Base-by-base conservation (phyloP, 129 eudicot genomes). In the Pulicaria dysenterica region DNA sequence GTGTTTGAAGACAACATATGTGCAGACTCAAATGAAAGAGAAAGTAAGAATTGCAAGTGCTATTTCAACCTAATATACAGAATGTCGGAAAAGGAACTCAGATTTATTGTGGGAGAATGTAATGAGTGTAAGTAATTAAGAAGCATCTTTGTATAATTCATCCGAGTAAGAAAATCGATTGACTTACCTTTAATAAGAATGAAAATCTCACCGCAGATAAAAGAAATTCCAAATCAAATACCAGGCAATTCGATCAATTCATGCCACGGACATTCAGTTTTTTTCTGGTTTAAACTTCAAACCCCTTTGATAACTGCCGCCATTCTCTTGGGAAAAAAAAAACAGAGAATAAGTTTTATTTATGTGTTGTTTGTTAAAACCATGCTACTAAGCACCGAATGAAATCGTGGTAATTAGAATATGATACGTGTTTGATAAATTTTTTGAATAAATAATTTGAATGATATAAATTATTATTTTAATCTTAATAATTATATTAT, bases 271-370 rank as follows among this genome's bases (percentile, higher is more conserved):
- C 36, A 60, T 48, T 61, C 9, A 10, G 51, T 54, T 17, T 5
- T 37, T 59, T 59, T 59, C 45, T 3, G 7, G 3, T 34, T 3
- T 0, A 8, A 36, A 31, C 54, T 56, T 57, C 14, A 4, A 34
- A 73, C 50, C n/a, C 1, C 10, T 38, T 73, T 53, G 42, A 39
- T 61, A 73, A 73, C 78, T 62, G 78, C 62, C 71, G 78, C 78
- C 59, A 60, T 46, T 24, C 2, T 24, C 3, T 45, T 11, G 58
- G n/a, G n/a, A 48, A 31, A 13, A 36, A 14, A 6, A 42, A 19
- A 6, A 38, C 1, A 1, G 31, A 24, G 31, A 37, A 37, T 36
- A 55, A 11, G 64, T 70, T 40, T 70, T 16, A 39, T 4, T n/a
- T n/a, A n/a, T n/a, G n/a, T n/a, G n/a, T n/a, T n/a, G n/a, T n/a